Evolutionary conservation across 192 early-diverging fungal genomes (phyloP).

Genomic region (Geranomyces michiganensis): DNA sequence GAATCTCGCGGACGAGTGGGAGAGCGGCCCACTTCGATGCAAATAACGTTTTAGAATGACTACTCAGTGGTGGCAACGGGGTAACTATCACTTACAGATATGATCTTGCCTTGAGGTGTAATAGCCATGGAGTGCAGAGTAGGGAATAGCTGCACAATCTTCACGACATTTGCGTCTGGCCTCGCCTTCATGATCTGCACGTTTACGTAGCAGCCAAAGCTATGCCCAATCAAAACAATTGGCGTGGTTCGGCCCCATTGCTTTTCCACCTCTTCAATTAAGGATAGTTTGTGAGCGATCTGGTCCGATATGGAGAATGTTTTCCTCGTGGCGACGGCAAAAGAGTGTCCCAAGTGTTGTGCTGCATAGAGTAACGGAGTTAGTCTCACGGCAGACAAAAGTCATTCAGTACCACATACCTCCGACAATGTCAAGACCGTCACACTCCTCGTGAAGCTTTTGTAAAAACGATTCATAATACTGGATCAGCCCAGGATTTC

Average conservation of each 20-base stretch:
- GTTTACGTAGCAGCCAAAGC: constrained; percentile 67
- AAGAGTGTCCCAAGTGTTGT: constrained; percentile 64
- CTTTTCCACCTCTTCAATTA: constrained; percentile 58
- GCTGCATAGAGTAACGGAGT: constrained; percentile 46
- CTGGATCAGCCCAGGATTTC: constrained; percentile 81
- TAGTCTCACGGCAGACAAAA: too few species aligned
- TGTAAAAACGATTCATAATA: constrained; percentile 79
- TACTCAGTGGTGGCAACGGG: not conserved
- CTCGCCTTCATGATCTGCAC: constrained; percentile 61
- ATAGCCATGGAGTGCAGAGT: constrained; percentile 74
- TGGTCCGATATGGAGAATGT: constrained; percentile 63
- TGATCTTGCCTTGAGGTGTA: constrained; percentile 70
- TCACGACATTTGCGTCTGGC: constrained; percentile 64
- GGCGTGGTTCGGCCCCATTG: constrained; percentile 48
- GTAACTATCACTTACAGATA: constrained; percentile 18
- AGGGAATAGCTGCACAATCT: constrained; percentile 76
- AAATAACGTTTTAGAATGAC: not conserved
- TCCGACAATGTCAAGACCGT: constrained; percentile 12
- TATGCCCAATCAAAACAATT: constrained; percentile 68
- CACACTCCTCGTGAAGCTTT: constrained; percentile 6
- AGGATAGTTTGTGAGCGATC: constrained; percentile 67
- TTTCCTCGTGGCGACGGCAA: constrained; percentile 22
- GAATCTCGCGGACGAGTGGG: constrained; percentile 37
- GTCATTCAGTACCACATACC: too few species aligned
- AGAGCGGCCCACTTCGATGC: not conserved